phyloP scores from a whole-genome alignment of 768 basidiomycete genomes.

The Leccinellum albellum region DNA sequence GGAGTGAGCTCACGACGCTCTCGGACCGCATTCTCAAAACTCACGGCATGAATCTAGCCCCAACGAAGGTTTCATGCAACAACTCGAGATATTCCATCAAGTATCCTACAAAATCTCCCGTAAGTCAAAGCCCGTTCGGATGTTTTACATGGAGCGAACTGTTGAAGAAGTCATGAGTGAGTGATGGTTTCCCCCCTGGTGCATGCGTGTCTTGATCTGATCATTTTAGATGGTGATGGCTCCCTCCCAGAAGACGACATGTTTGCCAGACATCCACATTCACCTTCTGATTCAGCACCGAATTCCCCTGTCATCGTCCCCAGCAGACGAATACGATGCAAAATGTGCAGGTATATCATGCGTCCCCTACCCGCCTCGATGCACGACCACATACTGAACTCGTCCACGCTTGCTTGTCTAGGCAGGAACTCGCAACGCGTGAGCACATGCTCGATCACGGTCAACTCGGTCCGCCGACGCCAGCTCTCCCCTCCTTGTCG shows the following conservation, averaged over 20 bases:
- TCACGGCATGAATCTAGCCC: constrained; percentile 52
- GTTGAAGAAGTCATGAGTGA: constrained; percentile 76
- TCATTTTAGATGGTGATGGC: constrained; percentile 66
- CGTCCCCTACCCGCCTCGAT: not conserved
- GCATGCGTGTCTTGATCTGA: constrained; percentile 2
- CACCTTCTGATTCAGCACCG: constrained; percentile 58
- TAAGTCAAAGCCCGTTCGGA: constrained; percentile 65
- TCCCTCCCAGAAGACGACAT: constrained; percentile 59
- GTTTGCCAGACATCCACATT: constrained; percentile 71
- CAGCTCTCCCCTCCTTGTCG: constrained; percentile 40
- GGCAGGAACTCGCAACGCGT: constrained; percentile 82
- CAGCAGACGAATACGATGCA: constrained; percentile 76
- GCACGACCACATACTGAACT: not conserved
- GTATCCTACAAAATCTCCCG: constrained; percentile 66
- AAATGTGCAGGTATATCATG: constrained; percentile 73
- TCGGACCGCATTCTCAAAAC: not conserved
- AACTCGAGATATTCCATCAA: constrained; percentile 76
- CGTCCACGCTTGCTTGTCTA: not conserved
- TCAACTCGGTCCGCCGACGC: constrained; percentile 68
- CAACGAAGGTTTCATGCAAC: constrained; percentile 77
- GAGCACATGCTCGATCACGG: constrained; percentile 94
- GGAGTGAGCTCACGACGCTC: constrained; percentile 49
- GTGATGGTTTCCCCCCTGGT: constrained; percentile 24
- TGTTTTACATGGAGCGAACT: constrained; percentile 80
- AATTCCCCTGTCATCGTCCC: constrained; percentile 54